Base-by-base conservation (phyloP, 106 monocot species). In the Agapanthus africanus region DNA sequence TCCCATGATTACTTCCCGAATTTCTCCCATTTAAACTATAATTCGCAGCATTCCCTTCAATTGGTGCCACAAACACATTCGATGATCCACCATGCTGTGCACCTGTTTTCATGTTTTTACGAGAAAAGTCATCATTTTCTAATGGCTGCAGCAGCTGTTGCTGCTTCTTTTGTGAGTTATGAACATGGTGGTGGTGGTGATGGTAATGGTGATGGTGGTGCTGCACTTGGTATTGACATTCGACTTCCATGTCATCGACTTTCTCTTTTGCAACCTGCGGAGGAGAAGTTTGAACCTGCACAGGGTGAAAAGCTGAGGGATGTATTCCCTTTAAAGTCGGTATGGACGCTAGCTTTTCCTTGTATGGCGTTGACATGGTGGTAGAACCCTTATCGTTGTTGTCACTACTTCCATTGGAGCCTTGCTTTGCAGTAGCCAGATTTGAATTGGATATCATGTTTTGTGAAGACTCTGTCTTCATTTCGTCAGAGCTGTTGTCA, bases 321-420 rank as follows among this genome's bases (percentile, higher is more conserved):
- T 75, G 78, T 18, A 21, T 68, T n/a, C 16, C 40, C 46, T 82
- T 84, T 32, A 62, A 46, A 27, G 66, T 39, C 59, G 59, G 69
- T 74, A 77, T 37, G 16, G 84, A 61, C 57, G 74, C 25, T 49
- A 60, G 32, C 57, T 74, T 89, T 21, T 78, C 82, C 51, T 74
- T 85, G 30, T 60, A 62, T 63, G 70, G 59, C 34, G 71, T 10
- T 39, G 83, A 67, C 14, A 78, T 80, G 18, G 80, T 81, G 37
- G 81, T 86, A 34, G 91, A 91, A 37, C 85, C 86, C 74, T 84
- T 82, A 44, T 95, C 85, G 51, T 88, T 85, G 76, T 81, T 79
- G 23, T 83, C 79, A 42, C 79, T 87, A 71, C 85, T 85, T 11
- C 74, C 83, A 79, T 81, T 75, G n/a, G 85, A 85, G 28, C 80